These are phyloP conservation scores for Penicillium sp. DNA, from an alignment of 2,329 filamentous ascomycete genomes.

Conservation along the genomic window DNA sequence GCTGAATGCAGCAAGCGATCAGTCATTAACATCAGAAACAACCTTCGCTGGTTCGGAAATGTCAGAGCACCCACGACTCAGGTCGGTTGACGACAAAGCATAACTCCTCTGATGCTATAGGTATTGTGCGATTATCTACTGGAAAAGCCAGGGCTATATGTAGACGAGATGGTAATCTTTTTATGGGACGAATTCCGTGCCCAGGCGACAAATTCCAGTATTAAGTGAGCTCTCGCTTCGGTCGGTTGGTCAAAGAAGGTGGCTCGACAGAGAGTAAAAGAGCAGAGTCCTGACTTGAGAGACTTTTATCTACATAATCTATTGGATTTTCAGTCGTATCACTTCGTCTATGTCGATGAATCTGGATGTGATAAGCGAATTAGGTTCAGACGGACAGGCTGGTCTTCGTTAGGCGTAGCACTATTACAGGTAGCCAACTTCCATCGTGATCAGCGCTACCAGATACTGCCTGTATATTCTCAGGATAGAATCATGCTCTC, in stretches of 20 bases:
- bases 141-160: not conserved
- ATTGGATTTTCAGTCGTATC: not conserved
- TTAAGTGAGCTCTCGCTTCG: too few relatives aligned
- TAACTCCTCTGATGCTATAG: not conserved
- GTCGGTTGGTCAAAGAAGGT: too few relatives aligned
- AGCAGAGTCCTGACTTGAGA: too few relatives aligned
- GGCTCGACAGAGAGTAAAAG: too few relatives aligned
- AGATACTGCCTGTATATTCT: slow-evolving; percentile 7
- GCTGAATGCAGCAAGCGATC: slow-evolving; percentile 4
- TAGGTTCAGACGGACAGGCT: not conserved
- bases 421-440: slow-evolving; percentile 48
- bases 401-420: not conserved
- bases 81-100: not conserved
- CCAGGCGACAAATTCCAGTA: not conserved
- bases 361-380: slow-evolving; percentile 2
- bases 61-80: not conserved
- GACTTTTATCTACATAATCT: too few relatives aligned
- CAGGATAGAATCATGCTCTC: not conserved
- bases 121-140: not conserved
- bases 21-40: slow-evolving; percentile 2
- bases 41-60: not conserved
- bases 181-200: not conserved
- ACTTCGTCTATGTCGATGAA: too few relatives aligned
- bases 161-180: not conserved
- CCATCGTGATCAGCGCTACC: not conserved